A percentile compares a stretch with the other conserved stretches of the same genome.
phyloP scores from a whole-genome alignment of 352 stramenopile species.

The Pythium phragmitis region DNA sequence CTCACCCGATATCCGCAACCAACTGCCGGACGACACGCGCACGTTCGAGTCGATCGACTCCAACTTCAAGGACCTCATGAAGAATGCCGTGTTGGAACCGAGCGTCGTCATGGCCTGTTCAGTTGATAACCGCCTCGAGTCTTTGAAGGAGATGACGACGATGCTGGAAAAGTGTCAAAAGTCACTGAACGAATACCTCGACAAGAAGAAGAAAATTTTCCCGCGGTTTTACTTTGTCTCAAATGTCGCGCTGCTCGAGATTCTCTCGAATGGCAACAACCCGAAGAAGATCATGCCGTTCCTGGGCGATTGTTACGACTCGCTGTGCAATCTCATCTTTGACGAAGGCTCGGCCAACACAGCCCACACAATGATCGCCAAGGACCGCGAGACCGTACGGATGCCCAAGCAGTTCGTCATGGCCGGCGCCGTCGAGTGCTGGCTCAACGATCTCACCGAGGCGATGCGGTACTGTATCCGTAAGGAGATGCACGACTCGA shows the following conservation, averaged over 20 bases:
- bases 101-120: slow-evolving; percentile 77
- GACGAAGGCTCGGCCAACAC: slow-evolving; percentile 79
- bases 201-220: slow-evolving; percentile 93
- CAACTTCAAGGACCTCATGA: slow-evolving; percentile 91
- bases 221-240: slow-evolving; percentile 91
- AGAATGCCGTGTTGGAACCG: slow-evolving; percentile 84
- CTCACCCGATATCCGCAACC: slow-evolving; percentile 86
- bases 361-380: slow-evolving; percentile 84
- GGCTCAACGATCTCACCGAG: slow-evolving; percentile 86
- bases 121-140: slow-evolving; percentile 78
- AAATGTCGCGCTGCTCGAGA: slow-evolving; percentile 85
- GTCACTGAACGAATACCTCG: slow-evolving; percentile 85
- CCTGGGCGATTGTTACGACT: slow-evolving; percentile 97
- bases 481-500: slow-evolving; percentile 87
- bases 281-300: slow-evolving; percentile 98
- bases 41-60: slow-evolving; percentile 89
- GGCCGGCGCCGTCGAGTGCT: slow-evolving; percentile 81
- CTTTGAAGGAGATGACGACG: slow-evolving; percentile 85
- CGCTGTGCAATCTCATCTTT: slow-evolving; percentile 85
- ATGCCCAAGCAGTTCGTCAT: slow-evolving; percentile 82
- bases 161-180: slow-evolving; percentile 91
- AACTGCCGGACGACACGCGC: slow-evolving; percentile 82
- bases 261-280: slow-evolving; percentile 91
- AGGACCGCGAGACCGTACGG: slow-evolving; percentile 65
- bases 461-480: slow-evolving; percentile 81